A percentile compares a stretch with the other conserved stretches of the same genome.
phyloP scores from a whole-genome alignment of 2,329 filamentous ascomycete species.

The Tolypocladium endophyticum region DNA sequence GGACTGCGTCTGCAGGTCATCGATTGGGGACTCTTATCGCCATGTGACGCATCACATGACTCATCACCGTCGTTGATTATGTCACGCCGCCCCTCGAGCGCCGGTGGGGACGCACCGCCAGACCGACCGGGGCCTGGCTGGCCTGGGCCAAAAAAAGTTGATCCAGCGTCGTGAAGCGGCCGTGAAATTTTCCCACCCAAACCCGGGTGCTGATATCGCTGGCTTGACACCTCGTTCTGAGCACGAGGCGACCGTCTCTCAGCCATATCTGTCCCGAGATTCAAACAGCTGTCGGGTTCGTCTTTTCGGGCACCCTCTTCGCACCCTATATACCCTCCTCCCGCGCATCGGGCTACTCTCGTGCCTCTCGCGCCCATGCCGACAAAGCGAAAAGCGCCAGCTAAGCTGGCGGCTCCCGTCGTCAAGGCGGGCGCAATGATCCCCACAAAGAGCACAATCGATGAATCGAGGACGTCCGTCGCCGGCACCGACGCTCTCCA shows the following conservation, averaged over 20 bases:
- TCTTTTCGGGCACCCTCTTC: neutral
- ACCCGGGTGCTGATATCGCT: conserved; percentile 11
- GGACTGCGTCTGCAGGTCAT: neutral
- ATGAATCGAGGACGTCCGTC: conserved; percentile 48
- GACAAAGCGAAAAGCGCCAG: conserved; percentile 49
- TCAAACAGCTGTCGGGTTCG: neutral
- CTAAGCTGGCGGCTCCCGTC: conserved; percentile 45
- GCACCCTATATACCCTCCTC: neutral
- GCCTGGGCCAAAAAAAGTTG: conserved; percentile 21
- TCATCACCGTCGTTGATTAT: conserved; percentile 7
- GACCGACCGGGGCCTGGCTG: neutral
- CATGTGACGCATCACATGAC: conserved; percentile 11
- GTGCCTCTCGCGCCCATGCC: conserved; percentile 33
- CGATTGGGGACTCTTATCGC: neutral
- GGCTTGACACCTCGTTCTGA: neutral
- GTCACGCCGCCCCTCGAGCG: conserved; percentile 6
- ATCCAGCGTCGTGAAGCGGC: conserved; percentile 12
- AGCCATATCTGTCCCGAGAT: neutral
- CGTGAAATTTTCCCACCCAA: conserved; percentile 23
- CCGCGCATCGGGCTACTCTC: neutral
- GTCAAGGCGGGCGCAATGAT: conserved; percentile 43
- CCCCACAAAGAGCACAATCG: conserved; percentile 37
- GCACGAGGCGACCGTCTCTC: neutral
- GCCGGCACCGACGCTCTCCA: conserved; percentile 29
- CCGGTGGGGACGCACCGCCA: neutral